Conservation (phyloP, 2,329 filamentous ascomycete genomes). For the Aureobasidium melanogenum region DNA sequence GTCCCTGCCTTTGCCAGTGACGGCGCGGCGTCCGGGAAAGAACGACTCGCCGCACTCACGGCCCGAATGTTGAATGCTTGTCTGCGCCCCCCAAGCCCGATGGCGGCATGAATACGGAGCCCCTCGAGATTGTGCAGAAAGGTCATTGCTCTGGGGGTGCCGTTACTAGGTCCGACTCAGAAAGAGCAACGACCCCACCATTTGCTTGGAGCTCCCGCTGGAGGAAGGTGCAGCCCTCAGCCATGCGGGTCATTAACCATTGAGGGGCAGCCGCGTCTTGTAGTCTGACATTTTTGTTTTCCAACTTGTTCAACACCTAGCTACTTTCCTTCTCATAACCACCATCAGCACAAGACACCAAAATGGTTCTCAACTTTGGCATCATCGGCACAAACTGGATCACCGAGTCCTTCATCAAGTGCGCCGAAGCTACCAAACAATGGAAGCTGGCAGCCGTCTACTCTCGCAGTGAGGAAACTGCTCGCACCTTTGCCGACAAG, state of each 20-base stretch:
- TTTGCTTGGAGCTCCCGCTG: background rate
- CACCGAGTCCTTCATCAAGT: constrained; percentile 38
- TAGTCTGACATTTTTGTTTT: background rate
- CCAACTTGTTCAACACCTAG: background rate
- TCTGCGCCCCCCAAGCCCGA: background rate
- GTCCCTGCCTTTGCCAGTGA: background rate
- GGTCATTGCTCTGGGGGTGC: background rate
- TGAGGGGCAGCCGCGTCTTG: background rate
- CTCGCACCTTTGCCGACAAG: constrained; percentile 34
- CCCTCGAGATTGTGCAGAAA: background rate
- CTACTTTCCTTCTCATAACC: too few relatives aligned
- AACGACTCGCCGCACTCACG: background rate
- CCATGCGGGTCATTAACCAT: background rate
- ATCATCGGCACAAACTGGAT: constrained; percentile 43
- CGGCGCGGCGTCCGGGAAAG: background rate
- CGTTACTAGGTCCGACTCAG: background rate
- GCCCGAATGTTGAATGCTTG: background rate
- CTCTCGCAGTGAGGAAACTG: constrained; percentile 36
- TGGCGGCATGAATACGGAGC: too few relatives aligned
- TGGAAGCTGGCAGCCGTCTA: constrained; percentile 40
- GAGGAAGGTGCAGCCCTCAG: constrained; percentile 8
- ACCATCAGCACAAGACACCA: background rate
- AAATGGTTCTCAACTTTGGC: constrained; percentile 32
- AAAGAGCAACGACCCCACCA: background rate
- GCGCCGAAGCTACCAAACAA: constrained; percentile 33